phyloP scores from a whole-genome alignment of 148 eudicot genomes.

The Vaccinium macrocarpon region DNA sequence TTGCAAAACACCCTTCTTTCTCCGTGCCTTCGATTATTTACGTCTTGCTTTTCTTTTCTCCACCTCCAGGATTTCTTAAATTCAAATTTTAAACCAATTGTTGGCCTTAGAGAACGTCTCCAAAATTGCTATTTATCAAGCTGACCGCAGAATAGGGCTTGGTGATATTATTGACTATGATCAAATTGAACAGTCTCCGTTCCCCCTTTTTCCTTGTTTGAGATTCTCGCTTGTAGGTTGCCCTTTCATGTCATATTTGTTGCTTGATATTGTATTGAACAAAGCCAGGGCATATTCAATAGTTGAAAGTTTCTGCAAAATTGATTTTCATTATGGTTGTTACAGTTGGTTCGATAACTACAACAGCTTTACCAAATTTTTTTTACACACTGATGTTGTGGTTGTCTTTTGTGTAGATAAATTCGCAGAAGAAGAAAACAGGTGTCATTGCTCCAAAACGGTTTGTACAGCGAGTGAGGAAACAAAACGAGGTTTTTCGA shows the following conservation, averaged over 20 bases:
- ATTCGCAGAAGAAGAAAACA: slow-evolving; percentile 74
- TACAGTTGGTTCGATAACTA: not conserved
- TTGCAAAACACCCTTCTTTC: not conserved
- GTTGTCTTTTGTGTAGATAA: slow-evolving; percentile 36
- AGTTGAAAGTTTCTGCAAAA: not conserved
- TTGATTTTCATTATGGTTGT: not conserved
- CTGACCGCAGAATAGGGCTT: not conserved
- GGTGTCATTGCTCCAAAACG: slow-evolving; percentile 74
- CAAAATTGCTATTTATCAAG: not conserved
- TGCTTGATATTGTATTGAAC: not conserved
- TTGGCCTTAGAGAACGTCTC: not conserved
- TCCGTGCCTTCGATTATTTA: not conserved
- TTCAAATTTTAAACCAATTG: not conserved
- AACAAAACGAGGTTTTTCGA: slow-evolving; percentile 67
- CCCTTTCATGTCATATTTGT: not conserved
- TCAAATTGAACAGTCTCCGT: not conserved
- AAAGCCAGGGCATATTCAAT: not conserved
- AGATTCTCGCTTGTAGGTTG: slow-evolving; percentile 2
- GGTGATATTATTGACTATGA: not conserved
- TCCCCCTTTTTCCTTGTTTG: not conserved
- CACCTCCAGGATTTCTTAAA: not conserved
- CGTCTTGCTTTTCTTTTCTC: not conserved
- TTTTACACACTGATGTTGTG: not conserved
- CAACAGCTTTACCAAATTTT: not conserved
- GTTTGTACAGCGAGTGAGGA: slow-evolving; percentile 65